Conservation (phyloP, 2,329 filamentous ascomycete genomes). For the Trichoderma pleuroti region DNA sequence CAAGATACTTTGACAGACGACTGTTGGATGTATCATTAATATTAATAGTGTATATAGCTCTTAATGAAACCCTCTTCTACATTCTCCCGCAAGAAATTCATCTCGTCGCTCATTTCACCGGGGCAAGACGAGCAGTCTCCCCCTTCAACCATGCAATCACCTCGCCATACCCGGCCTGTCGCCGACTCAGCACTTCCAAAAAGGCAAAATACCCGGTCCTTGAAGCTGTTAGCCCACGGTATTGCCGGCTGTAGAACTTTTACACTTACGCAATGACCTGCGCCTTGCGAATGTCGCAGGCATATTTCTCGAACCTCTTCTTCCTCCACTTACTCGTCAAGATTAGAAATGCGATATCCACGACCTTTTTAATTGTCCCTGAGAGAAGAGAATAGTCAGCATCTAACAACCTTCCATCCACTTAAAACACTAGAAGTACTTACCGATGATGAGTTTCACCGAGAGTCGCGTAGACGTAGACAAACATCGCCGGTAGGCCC, state of each 20-base stretch:
- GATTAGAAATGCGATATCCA: constrained; percentile 61
- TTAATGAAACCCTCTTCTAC: rapidly evolving
- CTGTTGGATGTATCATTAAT: no score
- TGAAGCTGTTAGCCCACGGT: constrained; percentile 16
- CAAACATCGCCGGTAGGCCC: constrained; percentile 60
- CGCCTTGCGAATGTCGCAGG: constrained; percentile 55
- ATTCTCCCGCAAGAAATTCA: not conserved
- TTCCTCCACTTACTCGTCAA: constrained; percentile 54
- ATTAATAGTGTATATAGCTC: not conserved
- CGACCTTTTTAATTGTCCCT: constrained; percentile 64
- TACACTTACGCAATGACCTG: constrained; percentile 60
- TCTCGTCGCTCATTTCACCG: not conserved
- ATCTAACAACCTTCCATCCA: not conserved
- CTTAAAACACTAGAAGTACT: constrained; percentile 28
- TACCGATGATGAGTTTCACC: constrained; percentile 60
- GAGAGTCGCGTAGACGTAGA: constrained; percentile 53
- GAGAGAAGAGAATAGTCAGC: not conserved
- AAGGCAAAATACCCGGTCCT: constrained; percentile 73
- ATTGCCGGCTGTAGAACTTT: not conserved
- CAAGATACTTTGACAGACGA: not conserved
- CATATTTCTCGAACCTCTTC: constrained; percentile 47
- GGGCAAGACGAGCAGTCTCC: constrained; percentile 39
- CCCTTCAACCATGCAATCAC: constrained; percentile 66
- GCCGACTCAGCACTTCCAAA: constrained; percentile 59
- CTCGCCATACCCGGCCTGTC: constrained; percentile 64